phyloP scores from a whole-genome alignment of 768 basidiomycete species.

The Mycena alexandri region DNA sequence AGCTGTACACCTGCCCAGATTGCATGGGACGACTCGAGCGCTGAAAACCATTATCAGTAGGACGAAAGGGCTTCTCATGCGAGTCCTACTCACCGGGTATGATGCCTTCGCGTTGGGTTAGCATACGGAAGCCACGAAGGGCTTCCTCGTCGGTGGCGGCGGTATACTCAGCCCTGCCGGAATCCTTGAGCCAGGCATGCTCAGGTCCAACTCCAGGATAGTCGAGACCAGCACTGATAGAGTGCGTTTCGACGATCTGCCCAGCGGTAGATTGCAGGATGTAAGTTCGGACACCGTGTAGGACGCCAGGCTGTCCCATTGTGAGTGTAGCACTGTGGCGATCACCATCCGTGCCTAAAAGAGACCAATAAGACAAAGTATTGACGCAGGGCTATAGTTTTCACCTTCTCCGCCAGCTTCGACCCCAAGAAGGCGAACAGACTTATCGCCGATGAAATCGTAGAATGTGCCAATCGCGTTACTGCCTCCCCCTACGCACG shows the following conservation, averaged over 20 bases:
- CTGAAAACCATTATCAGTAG: conserved; percentile 52
- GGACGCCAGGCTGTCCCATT: conserved; percentile 91
- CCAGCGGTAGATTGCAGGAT: conserved; percentile 90
- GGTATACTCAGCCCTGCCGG: conserved; percentile 92
- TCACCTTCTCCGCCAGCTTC: conserved; percentile 97
- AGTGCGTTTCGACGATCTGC: conserved; percentile 97
- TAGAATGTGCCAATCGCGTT: conserved; percentile 99
- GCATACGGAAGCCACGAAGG: conserved; percentile 89
- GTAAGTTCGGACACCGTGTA: conserved; percentile 97
- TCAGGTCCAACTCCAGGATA: conserved; percentile 99
- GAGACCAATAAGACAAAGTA: conserved; percentile 6
- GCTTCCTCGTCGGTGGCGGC: conserved; percentile 95
- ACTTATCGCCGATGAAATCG: conserved; percentile 92
- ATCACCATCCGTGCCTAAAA: conserved; percentile 81
- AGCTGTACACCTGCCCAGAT: conserved; percentile 92
- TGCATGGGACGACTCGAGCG: conserved; percentile 95
- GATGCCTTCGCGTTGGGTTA: conserved; percentile 95
- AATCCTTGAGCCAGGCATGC: conserved; percentile 97
- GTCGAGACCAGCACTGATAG: conserved; percentile 95
- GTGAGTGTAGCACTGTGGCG: conserved; percentile 94
- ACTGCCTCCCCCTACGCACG: conserved; percentile 97
- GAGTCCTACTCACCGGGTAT: conserved; percentile 79
- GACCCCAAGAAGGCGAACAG: conserved; percentile 90
- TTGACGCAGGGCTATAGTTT: conserved; percentile 7
- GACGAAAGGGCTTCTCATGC: not conserved